Base-by-base conservation (phyloP, 2,329 filamentous ascomycete species). In the Onygenales sp. region DNA sequence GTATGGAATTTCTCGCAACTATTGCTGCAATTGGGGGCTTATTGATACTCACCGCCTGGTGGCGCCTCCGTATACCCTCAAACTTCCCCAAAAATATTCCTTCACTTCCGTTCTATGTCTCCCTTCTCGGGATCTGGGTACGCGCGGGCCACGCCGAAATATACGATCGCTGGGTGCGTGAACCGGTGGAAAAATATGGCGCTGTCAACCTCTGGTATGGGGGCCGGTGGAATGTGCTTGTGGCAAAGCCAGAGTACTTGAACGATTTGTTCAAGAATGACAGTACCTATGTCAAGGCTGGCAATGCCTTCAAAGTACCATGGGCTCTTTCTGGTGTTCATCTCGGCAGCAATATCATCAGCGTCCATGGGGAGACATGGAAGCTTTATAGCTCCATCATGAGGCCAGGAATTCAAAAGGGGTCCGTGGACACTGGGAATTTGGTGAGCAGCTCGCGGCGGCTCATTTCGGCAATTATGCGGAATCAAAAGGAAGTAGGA, bases 121-220 rank as follows among this genome's bases (percentile, higher is more conserved):
- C 46, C 46, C 27, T 33, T 36, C 37, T 49, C 9, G 46, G 34
- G 31, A 17, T 31, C 14, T 49, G 37, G 17, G 17, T 49, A 27
- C 34, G 39, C 34, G 11, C 39, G 10, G 46, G 46, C 11, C 46
- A 49, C 4, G 46, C 37, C 39, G 11, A 49, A 11, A 49, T 49
- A 49, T 49, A 49, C 21, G 46, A 49, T 36, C 46, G 34, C 34
- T 49, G 46, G 46, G 9, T 49, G 36, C 46, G 46, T 5, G 46
- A 49, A 3, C 36, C 46, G 34, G 17, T 49, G 4, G 63, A 66
- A 33, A 55, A 61, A 42, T 56, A 67, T 49, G 64, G 76, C 3
- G 75, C 74, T 1, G 75, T 77, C 14, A 71, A 75, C 53, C 63
- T 78, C 32, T 78, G 74, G 64, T 77, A 77, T 36, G 75, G 70